Evolutionary conservation across 805 yeast species (phyloP), one percentile per base, ranked within the genome.

Genomic region (Torulaspora indica): DNA sequence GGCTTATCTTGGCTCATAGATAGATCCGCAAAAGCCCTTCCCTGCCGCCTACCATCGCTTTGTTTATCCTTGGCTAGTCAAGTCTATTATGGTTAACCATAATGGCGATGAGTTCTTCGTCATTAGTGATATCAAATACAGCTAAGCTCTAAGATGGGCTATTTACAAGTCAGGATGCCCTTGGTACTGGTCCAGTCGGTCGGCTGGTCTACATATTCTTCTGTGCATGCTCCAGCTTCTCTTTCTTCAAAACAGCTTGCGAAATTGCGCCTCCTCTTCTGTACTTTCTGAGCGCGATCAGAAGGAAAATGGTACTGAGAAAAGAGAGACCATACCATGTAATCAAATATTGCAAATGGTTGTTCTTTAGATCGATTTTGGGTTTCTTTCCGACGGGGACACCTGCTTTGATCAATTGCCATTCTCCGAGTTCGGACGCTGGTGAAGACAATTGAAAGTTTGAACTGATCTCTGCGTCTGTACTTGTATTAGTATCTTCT

Each of bases 301-400:
- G 53, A 27, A 93, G 72, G 66, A 88, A 76, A 27, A 83, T 77
- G 0, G 89, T 56, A 29, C 95, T 83, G 30, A 86, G 76, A 32
- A 85, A 56, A 1, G 89, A 79, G 34, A 91, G 75, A 0, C 96
- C 95, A 63, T 86, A 91, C 98, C 98, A 93, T 0, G 98, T 93
- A 15, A 88, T 79, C 58, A 93, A 69, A 63, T 93, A 93, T 63
- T 91, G 96, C 63, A 90, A 67, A 61, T 93, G 98, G 60, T 89
- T 88, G 63, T 93, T 93, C 48, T 84, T 80, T 60, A 87, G 75
- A 53, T 82, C 90, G 27, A 91, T 78, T 54, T 78, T 79, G n/a
- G 96, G 90, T 7, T 72, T 67, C 43, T 83, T 80, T 1, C 96
- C 98, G 8, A 93, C 63, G 8, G 98, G 98, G 5, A 91, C 91